A percentile compares a stretch with the other conserved stretches of the same genome.
These are phyloP conservation scores for Clonostachys solani DNA, from an alignment of 2,329 filamentous ascomycete genomes.

Conservation along the genomic window DNA sequence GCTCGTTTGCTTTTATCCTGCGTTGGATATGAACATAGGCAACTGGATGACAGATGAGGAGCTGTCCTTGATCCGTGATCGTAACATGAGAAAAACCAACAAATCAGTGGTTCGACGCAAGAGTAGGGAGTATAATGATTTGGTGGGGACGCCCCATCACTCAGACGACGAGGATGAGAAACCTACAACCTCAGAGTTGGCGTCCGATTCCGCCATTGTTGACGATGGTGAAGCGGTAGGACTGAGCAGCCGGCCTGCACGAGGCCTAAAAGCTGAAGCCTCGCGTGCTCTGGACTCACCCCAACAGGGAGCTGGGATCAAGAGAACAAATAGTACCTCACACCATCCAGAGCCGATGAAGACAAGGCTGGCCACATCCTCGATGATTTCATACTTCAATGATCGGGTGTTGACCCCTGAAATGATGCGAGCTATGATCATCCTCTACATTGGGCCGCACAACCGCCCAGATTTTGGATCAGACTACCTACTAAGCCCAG, in stretches of 20 bases:
- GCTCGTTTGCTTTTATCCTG: slow-evolving; percentile 82
- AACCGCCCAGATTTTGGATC: slow-evolving; percentile 89
- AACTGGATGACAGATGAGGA: slow-evolving; percentile 99
- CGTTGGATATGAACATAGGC: slow-evolving; percentile 93
- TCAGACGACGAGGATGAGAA: slow-evolving; percentile 68
- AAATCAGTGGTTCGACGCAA: slow-evolving; percentile 75
- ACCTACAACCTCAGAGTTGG: neutral
- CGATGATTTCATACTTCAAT: slow-evolving; percentile 98
- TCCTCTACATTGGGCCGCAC: slow-evolving; percentile 91
- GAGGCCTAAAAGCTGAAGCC: neutral
- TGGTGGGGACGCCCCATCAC: slow-evolving; percentile 78
- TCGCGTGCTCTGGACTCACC: neutral
- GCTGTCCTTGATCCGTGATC: slow-evolving; percentile 88
- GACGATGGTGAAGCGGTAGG: neutral
- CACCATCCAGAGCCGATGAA: slow-evolving; percentile 57
- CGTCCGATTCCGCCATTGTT: neutral
- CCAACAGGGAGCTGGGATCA: slow-evolving; percentile 9
- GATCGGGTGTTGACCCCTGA: slow-evolving; percentile 92
- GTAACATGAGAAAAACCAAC: slow-evolving; percentile 73
- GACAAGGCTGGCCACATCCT: slow-evolving; percentile 88
- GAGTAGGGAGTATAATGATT: slow-evolving; percentile 79
- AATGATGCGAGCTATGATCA: slow-evolving; percentile 99
- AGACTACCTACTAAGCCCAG: slow-evolving; percentile 86
- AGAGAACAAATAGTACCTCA: slow-evolving; percentile 24
- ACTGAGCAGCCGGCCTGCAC: too few species aligned